Evolutionary conservation across 2,329 filamentous ascomycete genomes (phyloP).

Genomic region (Fusarium sacchari): DNA sequence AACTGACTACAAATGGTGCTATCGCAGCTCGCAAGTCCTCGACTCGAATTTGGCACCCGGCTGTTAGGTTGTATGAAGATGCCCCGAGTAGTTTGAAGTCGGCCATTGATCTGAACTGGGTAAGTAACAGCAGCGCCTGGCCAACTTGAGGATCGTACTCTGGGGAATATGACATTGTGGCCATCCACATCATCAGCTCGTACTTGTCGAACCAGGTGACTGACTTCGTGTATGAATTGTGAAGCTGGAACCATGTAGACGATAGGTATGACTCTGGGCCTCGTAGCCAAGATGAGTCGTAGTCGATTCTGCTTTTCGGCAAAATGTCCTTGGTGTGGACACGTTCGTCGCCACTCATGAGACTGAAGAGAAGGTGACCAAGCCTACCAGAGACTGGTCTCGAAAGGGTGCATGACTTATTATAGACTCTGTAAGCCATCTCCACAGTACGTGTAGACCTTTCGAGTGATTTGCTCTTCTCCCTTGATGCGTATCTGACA

Average conservation of each 20-base stretch:
- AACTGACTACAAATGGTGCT: background rate
- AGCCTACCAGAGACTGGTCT: background rate
- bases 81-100: background rate
- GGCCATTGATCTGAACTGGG: background rate
- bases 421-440: background rate
- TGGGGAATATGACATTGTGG: background rate
- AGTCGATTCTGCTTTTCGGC: background rate
- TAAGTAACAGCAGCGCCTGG: slow-evolving; percentile 7
- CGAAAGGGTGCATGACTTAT: background rate
- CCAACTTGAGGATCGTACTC: background rate
- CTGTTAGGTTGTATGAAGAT: background rate
- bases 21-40: background rate
- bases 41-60: background rate
- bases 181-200: background rate
- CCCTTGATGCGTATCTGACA: slow-evolving; percentile 14
- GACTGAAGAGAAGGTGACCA: background rate
- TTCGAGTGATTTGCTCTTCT: background rate
- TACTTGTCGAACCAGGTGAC: background rate
- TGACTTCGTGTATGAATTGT: background rate
- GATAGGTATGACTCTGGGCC: background rate
- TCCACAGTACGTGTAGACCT: background rate
- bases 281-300: background rate
- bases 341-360: background rate
- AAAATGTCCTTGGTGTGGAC: background rate
- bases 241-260: background rate